Percentiles rank a stretch among this genome's conserved stretches.
phyloP scores from a whole-genome alignment of 176 grass and related monocot genomes.

The Melocanna baccifera region DNA sequence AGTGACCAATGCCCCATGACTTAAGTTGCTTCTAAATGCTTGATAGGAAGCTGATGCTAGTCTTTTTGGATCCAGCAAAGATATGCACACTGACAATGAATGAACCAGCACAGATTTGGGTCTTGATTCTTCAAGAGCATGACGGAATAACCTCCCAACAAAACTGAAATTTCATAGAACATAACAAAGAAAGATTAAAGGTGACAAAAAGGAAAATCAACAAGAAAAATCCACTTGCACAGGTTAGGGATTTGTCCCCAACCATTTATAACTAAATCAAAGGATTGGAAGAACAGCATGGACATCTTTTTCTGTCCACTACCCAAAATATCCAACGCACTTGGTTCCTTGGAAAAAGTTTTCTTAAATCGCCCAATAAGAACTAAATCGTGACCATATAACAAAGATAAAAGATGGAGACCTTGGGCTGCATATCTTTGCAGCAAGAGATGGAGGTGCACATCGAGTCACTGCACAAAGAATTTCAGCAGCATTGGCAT shows the following conservation, averaged over 20 bases:
- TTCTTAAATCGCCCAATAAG: background rate
- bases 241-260: background rate
- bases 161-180: conserved; percentile 68
- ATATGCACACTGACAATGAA: conserved; percentile 94
- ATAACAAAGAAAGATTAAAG: conserved; percentile 1
- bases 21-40: conserved; percentile 92
- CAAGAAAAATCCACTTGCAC: background rate
- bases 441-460: conserved; percentile 83
- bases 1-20: conserved; percentile 87
- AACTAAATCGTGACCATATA: conserved; percentile 2
- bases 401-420: conserved; percentile 25
- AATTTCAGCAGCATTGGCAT: conserved; percentile 92
- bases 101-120: conserved; percentile 96
- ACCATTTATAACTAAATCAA: conserved; percentile 1
- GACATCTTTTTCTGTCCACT: conserved; percentile 8
- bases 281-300: background rate
- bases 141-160: conserved; percentile 81
- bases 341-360: background rate
- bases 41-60: conserved; percentile 91
- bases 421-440: conserved; percentile 95
- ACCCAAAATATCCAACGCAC: background rate
- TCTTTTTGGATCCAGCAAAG: conserved; percentile 89
- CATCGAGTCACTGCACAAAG: conserved; percentile 91
- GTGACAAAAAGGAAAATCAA: conserved; percentile 2
- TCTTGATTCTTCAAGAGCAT: conserved; percentile 86